Percentiles rank a stretch among this genome's conserved stretches.
These are phyloP conservation scores for Lodderomyces orthopsilosis DNA, from an alignment of 1,139 yeast species.

Conservation along the genomic window DNA sequence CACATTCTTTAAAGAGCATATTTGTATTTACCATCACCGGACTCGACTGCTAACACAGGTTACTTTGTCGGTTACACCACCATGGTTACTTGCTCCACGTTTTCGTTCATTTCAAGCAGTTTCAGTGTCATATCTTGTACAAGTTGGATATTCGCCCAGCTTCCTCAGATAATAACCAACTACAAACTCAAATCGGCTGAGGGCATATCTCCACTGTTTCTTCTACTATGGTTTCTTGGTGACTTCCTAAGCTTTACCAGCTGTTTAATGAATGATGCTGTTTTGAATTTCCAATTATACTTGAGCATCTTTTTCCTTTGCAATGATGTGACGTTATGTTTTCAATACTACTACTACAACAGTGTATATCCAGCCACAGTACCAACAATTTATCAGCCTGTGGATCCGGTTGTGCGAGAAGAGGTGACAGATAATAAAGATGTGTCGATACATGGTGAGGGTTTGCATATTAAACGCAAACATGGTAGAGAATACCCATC, in stretches of 20 bases:
- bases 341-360: constrained; percentile 74
- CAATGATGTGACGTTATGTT: constrained; percentile 68
- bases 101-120: constrained; percentile 22
- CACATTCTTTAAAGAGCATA: too few species aligned
- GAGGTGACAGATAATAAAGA: constrained; percentile 3
- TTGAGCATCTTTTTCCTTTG: constrained; percentile 72
- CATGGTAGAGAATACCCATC: constrained; percentile 8
- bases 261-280: constrained; percentile 71
- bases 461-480: constrained; percentile 15
- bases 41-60: too few species aligned
- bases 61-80: too few species aligned
- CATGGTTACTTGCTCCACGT: not conserved
- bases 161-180: constrained; percentile 82
- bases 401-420: not conserved
- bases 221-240: constrained; percentile 79
- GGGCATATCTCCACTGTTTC: constrained; percentile 77
- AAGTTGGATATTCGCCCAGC: constrained; percentile 82
- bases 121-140: constrained; percentile 35
- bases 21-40: too few species aligned
- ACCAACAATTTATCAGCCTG: not conserved
- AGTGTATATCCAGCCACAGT: constrained; percentile 32
- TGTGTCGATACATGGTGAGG: constrained; percentile 6
- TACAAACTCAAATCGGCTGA: constrained; percentile 77
- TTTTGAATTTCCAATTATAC: constrained; percentile 69
- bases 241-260: constrained; percentile 80